Conservation (phyloP, 2,329 filamentous ascomycete species). For the Aureobasidium sp. region DNA sequence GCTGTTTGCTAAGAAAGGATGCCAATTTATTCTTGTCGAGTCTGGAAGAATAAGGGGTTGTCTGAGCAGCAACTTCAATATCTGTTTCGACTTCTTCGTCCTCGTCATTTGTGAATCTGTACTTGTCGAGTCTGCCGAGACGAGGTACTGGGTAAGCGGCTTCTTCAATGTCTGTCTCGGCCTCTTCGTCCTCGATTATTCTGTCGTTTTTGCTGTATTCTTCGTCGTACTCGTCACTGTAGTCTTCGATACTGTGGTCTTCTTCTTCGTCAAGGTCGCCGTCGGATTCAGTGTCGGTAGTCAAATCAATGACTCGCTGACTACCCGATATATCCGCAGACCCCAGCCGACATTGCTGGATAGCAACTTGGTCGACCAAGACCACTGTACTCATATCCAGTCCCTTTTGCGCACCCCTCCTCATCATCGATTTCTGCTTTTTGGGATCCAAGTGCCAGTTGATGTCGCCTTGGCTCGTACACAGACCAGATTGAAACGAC, state of each 20-base stretch:
- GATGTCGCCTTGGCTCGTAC: background rate
- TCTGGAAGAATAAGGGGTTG: background rate
- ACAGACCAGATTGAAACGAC: background rate
- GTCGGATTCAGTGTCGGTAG: too few species aligned
- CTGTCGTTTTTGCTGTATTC: too few species aligned
- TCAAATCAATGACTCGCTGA: too few species aligned
- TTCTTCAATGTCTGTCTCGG: background rate
- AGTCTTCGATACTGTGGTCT: too few species aligned
- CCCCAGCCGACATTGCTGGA: too few species aligned
- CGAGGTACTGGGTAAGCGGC: background rate
- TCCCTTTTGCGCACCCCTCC: background rate
- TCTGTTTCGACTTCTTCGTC: background rate
- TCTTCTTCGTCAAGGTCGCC: too few species aligned
- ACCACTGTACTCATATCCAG: too few species aligned
- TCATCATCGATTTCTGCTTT: background rate
- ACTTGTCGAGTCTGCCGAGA: background rate
- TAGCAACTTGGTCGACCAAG: too few species aligned
- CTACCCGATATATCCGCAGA: too few species aligned
- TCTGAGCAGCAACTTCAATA: background rate
- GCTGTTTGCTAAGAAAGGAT: background rate
- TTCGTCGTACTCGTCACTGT: too few species aligned
- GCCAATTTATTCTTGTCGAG: too few species aligned
- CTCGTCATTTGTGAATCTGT: background rate
- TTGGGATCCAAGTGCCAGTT: background rate
- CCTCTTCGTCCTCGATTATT: background rate